A percentile compares a stretch with the other conserved stretches of the same genome.
Conservation (phyloP, 306 rosid genomes). For the Urtica urens region DNA sequence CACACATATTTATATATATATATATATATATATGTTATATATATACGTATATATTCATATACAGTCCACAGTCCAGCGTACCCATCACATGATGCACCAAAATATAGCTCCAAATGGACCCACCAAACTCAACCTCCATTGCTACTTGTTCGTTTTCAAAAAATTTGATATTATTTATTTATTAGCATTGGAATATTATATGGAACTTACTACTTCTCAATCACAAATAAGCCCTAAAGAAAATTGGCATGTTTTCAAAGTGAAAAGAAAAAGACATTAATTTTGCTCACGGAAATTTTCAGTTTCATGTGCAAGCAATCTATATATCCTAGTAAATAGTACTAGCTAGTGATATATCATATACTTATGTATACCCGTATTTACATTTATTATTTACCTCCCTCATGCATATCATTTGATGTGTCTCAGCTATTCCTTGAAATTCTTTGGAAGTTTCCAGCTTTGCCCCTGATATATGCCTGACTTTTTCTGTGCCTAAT, state of each 20-base stretch:
- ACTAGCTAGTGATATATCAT: not conserved
- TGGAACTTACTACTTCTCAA: not conserved
- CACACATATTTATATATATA: not conserved
- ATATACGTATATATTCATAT: too few relatives aligned
- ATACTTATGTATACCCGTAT: not conserved
- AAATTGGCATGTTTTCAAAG: not conserved
- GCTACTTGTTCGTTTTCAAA: not conserved
- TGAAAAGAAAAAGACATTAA: not conserved
- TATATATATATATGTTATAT: too few relatives aligned
- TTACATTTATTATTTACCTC: not conserved
- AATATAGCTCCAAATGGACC: not conserved
- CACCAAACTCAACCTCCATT: not conserved
- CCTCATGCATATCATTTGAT: not conserved
- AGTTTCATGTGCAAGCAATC: not conserved
- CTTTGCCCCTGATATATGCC: slow-evolving; percentile 7
- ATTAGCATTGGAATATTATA: not conserved
- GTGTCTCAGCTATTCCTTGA: not conserved
- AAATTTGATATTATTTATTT: not conserved
- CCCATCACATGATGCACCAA: slow-evolving; percentile 10
- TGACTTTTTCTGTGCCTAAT: not conserved
- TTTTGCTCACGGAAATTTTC: not conserved
- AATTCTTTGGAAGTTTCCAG: slow-evolving; percentile 5
- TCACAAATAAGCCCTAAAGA: not conserved
- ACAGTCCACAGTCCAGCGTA: too few relatives aligned
- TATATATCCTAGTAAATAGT: not conserved